Evolutionary conservation across 495 filamentous ascomycete species (phyloP).

Genomic region (Sphaerosporella brunnea): DNA sequence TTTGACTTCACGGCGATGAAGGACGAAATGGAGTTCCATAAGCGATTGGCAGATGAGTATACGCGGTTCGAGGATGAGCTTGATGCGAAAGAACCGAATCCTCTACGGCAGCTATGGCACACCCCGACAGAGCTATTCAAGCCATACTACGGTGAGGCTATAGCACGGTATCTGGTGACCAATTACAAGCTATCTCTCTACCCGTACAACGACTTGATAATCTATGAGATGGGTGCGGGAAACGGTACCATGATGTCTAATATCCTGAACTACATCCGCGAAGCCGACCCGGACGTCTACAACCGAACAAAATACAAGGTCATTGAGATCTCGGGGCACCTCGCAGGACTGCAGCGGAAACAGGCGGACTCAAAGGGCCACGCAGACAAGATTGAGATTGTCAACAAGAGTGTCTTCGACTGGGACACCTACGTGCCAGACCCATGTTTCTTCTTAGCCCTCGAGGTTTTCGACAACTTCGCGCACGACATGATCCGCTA

Average conservation of each 20-base stretch:
- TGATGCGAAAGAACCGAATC: constrained; percentile 47
- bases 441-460: constrained; percentile 93
- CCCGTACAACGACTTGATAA: constrained; percentile 90
- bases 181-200: constrained; percentile 91
- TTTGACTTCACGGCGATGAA: constrained; percentile 70
- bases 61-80: constrained; percentile 76
- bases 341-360: constrained; percentile 54
- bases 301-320: constrained; percentile 82
- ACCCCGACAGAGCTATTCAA: constrained; percentile 94
- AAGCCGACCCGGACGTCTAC: constrained; percentile 78
- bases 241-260: constrained; percentile 97
- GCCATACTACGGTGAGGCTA: constrained; percentile 91
- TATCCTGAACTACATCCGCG: constrained; percentile 89
- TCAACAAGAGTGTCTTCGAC: constrained; percentile 86
- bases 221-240: constrained; percentile 97
- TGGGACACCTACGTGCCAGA: constrained; percentile 72
- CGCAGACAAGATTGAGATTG: constrained; percentile 69
- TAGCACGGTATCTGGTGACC: constrained; percentile 78
- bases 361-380: constrained; percentile 50
- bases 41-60: constrained; percentile 58
- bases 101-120: constrained; percentile 88
- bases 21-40: constrained; percentile 70
- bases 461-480: constrained; percentile 98
- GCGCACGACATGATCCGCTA: constrained; percentile 87
- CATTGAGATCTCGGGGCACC: constrained; percentile 74